Evolutionary conservation across 352 stramenopile species (phyloP).

Genomic region (Pythium folliculosum): DNA sequence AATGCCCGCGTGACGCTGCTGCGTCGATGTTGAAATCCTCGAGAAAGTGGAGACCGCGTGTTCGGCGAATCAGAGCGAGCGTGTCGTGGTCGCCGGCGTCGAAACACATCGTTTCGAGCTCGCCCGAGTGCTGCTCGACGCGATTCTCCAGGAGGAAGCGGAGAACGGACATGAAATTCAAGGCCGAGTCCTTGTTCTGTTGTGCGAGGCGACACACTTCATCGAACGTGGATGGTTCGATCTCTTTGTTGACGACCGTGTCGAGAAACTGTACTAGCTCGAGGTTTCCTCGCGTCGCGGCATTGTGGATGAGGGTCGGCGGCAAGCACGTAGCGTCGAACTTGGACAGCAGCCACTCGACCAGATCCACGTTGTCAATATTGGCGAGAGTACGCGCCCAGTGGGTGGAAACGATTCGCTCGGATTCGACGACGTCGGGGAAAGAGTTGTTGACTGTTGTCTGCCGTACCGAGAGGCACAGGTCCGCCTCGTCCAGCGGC

Average conservation of each 20-base stretch:
- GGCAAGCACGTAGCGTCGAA: background rate
- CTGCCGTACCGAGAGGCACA: background rate
- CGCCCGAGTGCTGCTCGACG: background rate
- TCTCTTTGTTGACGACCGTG: background rate
- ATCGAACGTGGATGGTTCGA: background rate
- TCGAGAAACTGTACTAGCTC: background rate
- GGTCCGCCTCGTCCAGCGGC: background rate
- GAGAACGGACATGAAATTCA: background rate
- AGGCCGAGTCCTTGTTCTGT: background rate
- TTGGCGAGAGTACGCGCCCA: background rate
- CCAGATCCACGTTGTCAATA: background rate
- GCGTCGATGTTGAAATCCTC: background rate
- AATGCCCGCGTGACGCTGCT: background rate
- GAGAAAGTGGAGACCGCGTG: slow-evolving; percentile 1
- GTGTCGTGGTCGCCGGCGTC: background rate
- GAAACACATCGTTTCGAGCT: background rate
- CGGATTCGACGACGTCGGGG: background rate
- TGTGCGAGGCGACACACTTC: background rate
- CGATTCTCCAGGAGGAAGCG: background rate
- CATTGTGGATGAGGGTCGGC: background rate
- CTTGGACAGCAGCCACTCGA: background rate
- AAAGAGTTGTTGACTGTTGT: background rate
- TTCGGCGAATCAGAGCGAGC: background rate
- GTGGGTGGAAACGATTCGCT: background rate
- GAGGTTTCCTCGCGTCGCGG: background rate